Evolutionary conservation across 2,329 filamentous ascomycete species (phyloP).

Genomic region (Rutstroemia sp.): DNA sequence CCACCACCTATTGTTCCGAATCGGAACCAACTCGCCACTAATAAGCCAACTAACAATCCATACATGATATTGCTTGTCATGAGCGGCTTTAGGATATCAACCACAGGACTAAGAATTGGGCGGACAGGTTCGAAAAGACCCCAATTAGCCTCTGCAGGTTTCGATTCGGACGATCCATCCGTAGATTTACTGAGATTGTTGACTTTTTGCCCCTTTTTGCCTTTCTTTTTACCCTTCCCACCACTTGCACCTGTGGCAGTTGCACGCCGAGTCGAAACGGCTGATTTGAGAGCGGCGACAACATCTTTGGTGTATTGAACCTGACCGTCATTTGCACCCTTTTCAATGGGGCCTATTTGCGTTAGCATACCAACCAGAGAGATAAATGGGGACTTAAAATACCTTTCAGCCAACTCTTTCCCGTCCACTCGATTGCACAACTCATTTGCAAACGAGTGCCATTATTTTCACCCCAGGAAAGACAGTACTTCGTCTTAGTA

Average conservation of each 20-base stretch:
- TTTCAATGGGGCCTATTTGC: conserved; percentile 78
- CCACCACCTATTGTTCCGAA: conserved; percentile 39
- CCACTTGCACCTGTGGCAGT: conserved; percentile 39
- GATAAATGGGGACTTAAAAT: conserved; percentile 24
- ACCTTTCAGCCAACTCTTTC: conserved; percentile 98
- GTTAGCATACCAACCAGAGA: background rate
- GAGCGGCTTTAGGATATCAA: conserved; percentile 62
- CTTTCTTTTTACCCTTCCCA: conserved; percentile 46
- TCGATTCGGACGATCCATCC: conserved; percentile 28
- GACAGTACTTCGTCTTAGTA: conserved; percentile 89
- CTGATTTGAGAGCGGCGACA: conserved; percentile 63
- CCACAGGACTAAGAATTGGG: conserved; percentile 59
- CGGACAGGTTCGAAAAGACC: conserved; percentile 75
- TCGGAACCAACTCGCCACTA: conserved; percentile 70
- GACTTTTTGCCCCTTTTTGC: conserved; percentile 37
- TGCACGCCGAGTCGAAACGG: conserved; percentile 59
- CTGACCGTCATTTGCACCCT: conserved; percentile 88
- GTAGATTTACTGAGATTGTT: conserved; percentile 36
- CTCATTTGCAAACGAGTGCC: conserved; percentile 79
- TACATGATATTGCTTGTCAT: conserved; percentile 73
- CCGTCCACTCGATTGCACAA: conserved; percentile 89
- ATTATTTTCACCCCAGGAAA: conserved; percentile 87
- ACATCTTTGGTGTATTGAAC: conserved; percentile 74
- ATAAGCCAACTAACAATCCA: conserved; percentile 61
- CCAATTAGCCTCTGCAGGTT: conserved; percentile 50